Base-by-base conservation (phyloP, 106 monocot species). In the Xerophyta viscosa region DNA sequence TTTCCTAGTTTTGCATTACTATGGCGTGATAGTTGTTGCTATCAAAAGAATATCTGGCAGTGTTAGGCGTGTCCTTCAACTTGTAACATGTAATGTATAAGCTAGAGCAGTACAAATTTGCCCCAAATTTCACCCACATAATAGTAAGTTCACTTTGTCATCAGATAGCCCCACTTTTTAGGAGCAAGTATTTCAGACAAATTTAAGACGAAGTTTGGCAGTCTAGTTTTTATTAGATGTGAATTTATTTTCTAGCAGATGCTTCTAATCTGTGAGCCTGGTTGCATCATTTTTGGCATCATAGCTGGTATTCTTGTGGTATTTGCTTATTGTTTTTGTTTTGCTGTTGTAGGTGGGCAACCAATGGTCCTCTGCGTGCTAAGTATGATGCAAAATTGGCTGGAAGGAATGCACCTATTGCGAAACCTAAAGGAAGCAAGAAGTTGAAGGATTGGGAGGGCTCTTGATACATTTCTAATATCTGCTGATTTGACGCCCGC, bases 341-440 rank as follows among this genome's bases (percentile, higher is more conserved):
- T 61, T 50, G 31, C 65, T 54, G 3, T 57, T 48, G 14, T 29
- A 96, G 94, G 72, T 96, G 94, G 94, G 79, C 77, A 42, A 55
- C 71, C 47, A 77, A 84, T 76, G 84, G 85, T 2, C 84, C 84
- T 61, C 84, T 96, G 37, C 71, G 73, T 52, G 65, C 77, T 28
- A 86, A 81, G 66, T 86, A 86, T 52, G 71, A 77, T 44, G 56
- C 64, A 11, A 86, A 81, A 46, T 77, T 86, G 86, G 81, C 73
- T 27, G 86, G 77, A 54, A 74, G 77, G 73, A 67, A 79, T 69
- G 55, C 54, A 2, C 81, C 86, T 7, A 77, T 81, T 46, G 81
- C 52, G 12, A 86, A 74, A 57, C 86, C 86, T 47, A 86, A 77
- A 77, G 86, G 86, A 57, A 86, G 86, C 60, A 81, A 74, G 60